A percentile compares a stretch with the other conserved stretches of the same genome.
These are phyloP conservation scores for Pyrenopolyporus hunteri DNA, from an alignment of 495 filamentous ascomycete species.

Conservation along the genomic window DNA sequence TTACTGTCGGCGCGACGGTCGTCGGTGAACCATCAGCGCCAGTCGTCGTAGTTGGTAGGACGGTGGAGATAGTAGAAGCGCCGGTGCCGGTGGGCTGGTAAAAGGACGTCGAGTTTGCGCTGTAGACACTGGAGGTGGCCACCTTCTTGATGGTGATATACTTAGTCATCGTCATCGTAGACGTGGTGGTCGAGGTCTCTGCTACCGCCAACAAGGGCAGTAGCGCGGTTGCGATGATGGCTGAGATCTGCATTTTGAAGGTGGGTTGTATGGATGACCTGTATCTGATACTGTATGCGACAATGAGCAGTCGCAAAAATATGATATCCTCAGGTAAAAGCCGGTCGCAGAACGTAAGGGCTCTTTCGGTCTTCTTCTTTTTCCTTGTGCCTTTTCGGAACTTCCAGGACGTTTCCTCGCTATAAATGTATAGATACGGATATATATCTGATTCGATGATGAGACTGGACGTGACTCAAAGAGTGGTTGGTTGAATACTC, in stretches of 20 bases:
- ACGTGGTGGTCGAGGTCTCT: constrained; percentile 54
- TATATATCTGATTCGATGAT: constrained; percentile 26
- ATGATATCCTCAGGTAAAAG: not conserved
- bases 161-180: constrained; percentile 57
- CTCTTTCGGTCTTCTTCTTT: constrained; percentile 15
- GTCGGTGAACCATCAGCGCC: constrained; percentile 36
- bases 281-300: no score
- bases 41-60: constrained; percentile 32
- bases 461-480: constrained; percentile 39
- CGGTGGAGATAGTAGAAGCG: constrained; percentile 11
- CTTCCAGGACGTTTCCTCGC: constrained; percentile 26
- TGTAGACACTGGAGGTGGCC: constrained; percentile 38
- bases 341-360: not conserved
- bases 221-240: constrained; percentile 46
- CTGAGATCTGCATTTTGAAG: constrained; percentile 49
- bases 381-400: constrained; percentile 20
- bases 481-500: constrained; percentile 53
- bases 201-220: constrained; percentile 53
- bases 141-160: constrained; percentile 56
- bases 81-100: constrained; percentile 31
- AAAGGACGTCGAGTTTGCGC: constrained; percentile 35
- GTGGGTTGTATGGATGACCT: not conserved
- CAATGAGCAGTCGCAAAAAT: constrained; percentile 24
- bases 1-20: constrained; percentile 35
- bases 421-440: constrained; percentile 8